Percentiles rank a stretch among this genome's conserved stretches.
Evolutionary conservation across 2,329 filamentous ascomycete genomes (phyloP).

Genomic region (Mollisia scopiformis): DNA sequence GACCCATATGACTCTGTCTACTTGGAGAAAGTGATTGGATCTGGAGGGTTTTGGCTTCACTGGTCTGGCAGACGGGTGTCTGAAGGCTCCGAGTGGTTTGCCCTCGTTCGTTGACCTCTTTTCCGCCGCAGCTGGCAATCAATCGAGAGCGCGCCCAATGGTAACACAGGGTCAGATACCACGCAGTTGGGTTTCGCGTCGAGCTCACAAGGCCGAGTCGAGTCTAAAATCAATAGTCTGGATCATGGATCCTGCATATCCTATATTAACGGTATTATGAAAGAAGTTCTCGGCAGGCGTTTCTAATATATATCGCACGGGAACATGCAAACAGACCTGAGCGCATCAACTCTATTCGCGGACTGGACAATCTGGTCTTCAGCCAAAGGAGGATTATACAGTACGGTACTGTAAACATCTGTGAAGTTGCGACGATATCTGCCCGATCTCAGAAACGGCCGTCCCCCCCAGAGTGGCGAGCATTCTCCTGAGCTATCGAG

Average conservation of each 20-base stretch:
- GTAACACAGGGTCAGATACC: constrained; percentile 8
- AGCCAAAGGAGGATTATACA: too few species aligned
- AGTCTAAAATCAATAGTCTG: constrained; percentile 27
- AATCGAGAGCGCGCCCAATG: not conserved
- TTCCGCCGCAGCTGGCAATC: not conserved
- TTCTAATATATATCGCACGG: constrained; percentile 32
- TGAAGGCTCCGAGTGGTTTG: constrained; percentile 6
- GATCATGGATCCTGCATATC: constrained; percentile 22
- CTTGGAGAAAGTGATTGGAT: constrained; percentile 19
- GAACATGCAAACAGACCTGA: constrained; percentile 12
- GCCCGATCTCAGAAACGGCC: not conserved
- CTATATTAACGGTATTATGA: constrained; percentile 24
- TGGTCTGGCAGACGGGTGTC: constrained; percentile 9
- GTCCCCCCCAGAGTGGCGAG: constrained; percentile 8
- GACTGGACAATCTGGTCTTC: constrained; percentile 15
- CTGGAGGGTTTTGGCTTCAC: constrained; percentile 9
- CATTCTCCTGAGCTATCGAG: not conserved
- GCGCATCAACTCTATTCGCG: constrained; percentile 15
- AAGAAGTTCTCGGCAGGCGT: constrained; percentile 23
- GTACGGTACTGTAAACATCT: not conserved
- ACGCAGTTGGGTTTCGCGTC: constrained; percentile 25
- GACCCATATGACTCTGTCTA: constrained; percentile 18
- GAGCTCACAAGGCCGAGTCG: constrained; percentile 11
- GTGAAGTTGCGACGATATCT: not conserved
- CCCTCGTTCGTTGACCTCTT: not conserved